Evolutionary conservation across 768 basidiomycete genomes (phyloP), one percentile per base, ranked within the genome.

Genomic region (Austroboletus festivus): DNA sequence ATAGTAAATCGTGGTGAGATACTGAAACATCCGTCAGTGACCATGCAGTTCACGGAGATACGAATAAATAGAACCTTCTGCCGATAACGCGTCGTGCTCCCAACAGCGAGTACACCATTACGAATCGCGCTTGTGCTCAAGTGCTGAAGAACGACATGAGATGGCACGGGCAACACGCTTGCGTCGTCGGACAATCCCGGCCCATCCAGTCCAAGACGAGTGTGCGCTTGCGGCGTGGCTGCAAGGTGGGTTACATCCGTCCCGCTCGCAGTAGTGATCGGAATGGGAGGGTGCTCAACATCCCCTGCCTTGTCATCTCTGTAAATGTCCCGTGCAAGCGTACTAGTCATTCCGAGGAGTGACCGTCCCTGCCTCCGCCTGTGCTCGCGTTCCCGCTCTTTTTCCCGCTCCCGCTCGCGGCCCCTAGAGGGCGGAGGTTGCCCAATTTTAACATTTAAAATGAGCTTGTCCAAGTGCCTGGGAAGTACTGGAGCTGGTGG

Each of bases 91-190:
- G 86, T 93, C 48, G 94, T 98, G 51, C 83, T 91, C 22, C 85
- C 93, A 5, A 97, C 93, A 33, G 93, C 93, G 42, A 97, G 68
- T 39, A 95, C 91, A 7, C 92, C 93, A 65, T 93, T 93, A 68
- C 83, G 78, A 52, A 98, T 98, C 44, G 94, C 93, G 60, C 92
- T 95, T 52, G 94, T 96, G 53, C 90, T 90, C 59, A 98, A 69
- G 68, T 98, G 94, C 58, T 96, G 93, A 54, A 98, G 72, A 20
- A 97, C 92, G 31, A 92, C 91, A 71, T 97, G 94, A 31, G 83
- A 87, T 19, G 94, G 94, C 19, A 96, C 91, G 15, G 95, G 87
- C 53, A 98, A 68, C 48, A 98, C 92, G 41, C 85, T 86, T 44
- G 82, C 87, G 61, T 98, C 94, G 68, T 98, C 94, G 16, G 83